phyloP scores from a whole-genome alignment of 2,329 filamentous ascomycete genomes.

The Corinectria fuckeliana region DNA sequence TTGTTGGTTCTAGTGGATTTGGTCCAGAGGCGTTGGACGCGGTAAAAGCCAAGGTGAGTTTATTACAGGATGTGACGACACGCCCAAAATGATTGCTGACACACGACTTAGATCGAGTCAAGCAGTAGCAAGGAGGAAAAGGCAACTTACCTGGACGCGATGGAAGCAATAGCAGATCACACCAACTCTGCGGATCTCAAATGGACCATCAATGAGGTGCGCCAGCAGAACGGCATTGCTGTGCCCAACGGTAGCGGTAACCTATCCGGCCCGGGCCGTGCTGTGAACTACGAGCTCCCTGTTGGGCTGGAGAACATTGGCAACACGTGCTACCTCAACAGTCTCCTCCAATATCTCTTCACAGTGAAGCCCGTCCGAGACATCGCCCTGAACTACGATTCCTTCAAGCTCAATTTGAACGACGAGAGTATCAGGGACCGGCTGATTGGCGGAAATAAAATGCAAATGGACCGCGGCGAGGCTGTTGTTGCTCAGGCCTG shows the following conservation, averaged over 20 bases:
- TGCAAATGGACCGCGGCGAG: conserved; percentile 59
- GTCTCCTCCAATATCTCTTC: conserved; percentile 93
- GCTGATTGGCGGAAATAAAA: conserved; percentile 73
- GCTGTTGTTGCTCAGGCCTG: conserved; percentile 74
- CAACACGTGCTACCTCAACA: conserved; percentile 98
- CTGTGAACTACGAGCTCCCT: conserved; percentile 64
- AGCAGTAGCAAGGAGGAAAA: conserved; percentile 40
- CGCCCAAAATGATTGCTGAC: conserved; percentile 18
- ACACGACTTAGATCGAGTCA: conserved; percentile 32
- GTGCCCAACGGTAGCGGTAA: conserved; percentile 9
- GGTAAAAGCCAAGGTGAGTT: conserved; percentile 40
- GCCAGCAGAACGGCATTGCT: conserved; percentile 35
- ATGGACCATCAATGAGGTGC: conserved; percentile 36
- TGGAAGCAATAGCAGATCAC: conserved; percentile 45
- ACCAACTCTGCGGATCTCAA: conserved; percentile 39
- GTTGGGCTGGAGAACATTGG: conserved; percentile 92
- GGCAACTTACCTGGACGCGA: conserved; percentile 43
- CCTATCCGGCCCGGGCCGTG: not conserved
- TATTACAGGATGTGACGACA: not conserved
- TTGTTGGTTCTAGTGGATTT: conserved; percentile 31
- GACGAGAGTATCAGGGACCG: conserved; percentile 69
- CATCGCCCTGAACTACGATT: conserved; percentile 78
- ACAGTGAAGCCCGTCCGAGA: conserved; percentile 83
- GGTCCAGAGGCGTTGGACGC: conserved; percentile 36
- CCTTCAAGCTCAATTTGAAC: conserved; percentile 71